These are phyloP conservation scores for Manihot esculenta DNA, from an alignment of 441 rosid genomes.

Conservation along the genomic window DNA sequence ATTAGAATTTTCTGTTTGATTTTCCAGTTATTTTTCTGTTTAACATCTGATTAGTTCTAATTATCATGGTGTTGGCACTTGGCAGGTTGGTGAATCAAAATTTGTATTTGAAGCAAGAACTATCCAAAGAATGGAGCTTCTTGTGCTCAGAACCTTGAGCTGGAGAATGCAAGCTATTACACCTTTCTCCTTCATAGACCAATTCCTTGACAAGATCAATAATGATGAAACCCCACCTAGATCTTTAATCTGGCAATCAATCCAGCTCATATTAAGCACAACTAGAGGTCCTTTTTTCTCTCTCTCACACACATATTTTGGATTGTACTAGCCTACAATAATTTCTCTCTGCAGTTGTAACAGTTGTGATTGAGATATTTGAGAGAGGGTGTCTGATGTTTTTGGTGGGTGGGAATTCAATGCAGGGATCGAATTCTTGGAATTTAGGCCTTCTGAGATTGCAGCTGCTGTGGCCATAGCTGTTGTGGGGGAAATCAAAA, in stretches of 20 bases:
- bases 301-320: conserved; percentile 3
- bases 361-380: conserved; percentile 15
- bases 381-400: conserved; percentile 25
- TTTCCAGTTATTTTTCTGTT: not conserved
- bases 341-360: conserved; percentile 19
- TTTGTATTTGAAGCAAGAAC: conserved; percentile 61
- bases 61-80: conserved; percentile 14
- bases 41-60: conserved; percentile 8
- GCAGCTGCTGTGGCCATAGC: conserved; percentile 77
- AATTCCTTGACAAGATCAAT: conserved; percentile 51
- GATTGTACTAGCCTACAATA: conserved; percentile 16
- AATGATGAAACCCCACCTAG: conserved; percentile 36
- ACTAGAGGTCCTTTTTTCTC: conserved; percentile 42
- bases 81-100: conserved; percentile 50
- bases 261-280: conserved; percentile 45
- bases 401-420: conserved; percentile 42
- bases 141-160: conserved; percentile 53
- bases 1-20: not conserved
- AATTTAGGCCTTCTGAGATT: conserved; percentile 70
- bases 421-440: conserved; percentile 70
- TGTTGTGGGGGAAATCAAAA: conserved; percentile 41
- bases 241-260: conserved; percentile 39
- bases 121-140: conserved; percentile 68
- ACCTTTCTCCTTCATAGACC: conserved; percentile 65
- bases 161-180: conserved; percentile 83